Conservation (phyloP, 164 flowering plant species). For the Magnolia changhungtana region DNA sequence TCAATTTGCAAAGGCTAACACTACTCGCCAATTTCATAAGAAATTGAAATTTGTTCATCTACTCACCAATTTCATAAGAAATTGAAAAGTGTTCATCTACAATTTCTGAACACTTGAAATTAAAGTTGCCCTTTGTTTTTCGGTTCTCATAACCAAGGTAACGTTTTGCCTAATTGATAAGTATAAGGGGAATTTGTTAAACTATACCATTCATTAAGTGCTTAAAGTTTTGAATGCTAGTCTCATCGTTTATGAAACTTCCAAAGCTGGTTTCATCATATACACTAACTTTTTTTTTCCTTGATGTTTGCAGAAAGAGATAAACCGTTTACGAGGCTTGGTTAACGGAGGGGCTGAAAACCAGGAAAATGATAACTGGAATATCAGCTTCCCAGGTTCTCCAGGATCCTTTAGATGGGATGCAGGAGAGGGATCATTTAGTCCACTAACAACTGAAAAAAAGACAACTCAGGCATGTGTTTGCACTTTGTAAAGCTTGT, state of each 20-base stretch:
- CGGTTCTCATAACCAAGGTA: neutral
- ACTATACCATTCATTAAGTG: neutral
- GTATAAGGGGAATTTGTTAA: neutral
- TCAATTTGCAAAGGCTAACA: neutral
- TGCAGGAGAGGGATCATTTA: constrained; percentile 62
- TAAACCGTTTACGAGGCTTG: constrained; percentile 57
- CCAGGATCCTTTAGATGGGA: constrained; percentile 89
- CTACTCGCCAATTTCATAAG: neutral
- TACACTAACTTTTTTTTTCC: neutral
- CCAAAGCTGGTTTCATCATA: neutral
- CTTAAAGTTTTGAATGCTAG: too few relatives aligned
- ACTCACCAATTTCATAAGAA: neutral
- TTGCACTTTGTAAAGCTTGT: neutral
- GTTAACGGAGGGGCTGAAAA: constrained; percentile 56
- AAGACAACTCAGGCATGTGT: constrained; percentile 48
- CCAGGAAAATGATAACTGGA: constrained; percentile 44
- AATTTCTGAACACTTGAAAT: neutral
- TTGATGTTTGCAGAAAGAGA: constrained; percentile 65
- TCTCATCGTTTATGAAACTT: neutral
- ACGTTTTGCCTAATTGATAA: too few relatives aligned
- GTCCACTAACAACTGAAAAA: constrained; percentile 64
- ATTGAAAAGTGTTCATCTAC: too few relatives aligned
- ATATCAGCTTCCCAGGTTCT: constrained; percentile 60
- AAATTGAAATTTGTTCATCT: too few relatives aligned
- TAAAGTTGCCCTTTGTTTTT: neutral